Evolutionary conservation across 2,329 filamentous ascomycete species (phyloP).

Genomic region (Sordariomycetes sp.): DNA sequence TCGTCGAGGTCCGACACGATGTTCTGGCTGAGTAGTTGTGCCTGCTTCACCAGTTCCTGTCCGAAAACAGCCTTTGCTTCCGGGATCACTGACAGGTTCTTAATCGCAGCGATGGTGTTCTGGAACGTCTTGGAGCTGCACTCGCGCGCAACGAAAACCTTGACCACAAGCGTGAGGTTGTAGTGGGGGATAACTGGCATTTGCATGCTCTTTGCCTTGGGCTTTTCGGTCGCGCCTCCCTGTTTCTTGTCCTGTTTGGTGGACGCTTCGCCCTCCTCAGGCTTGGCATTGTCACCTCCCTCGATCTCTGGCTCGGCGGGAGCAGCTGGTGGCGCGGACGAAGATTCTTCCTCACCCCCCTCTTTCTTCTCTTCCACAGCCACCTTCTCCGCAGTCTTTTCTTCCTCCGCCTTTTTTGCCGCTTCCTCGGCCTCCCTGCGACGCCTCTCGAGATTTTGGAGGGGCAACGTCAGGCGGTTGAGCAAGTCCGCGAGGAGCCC

Average conservation of each 20-base stretch:
- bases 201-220: constrained; percentile 50
- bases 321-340: constrained; percentile 17
- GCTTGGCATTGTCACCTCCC: constrained; percentile 10
- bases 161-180: constrained; percentile 88
- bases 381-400: constrained; percentile 5
- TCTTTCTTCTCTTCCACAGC: constrained; percentile 20
- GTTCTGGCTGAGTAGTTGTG: constrained; percentile 71
- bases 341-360: background rate
- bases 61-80: constrained; percentile 85
- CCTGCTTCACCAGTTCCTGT: constrained; percentile 82
- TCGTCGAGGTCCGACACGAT: constrained; percentile 80
- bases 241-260: constrained; percentile 19
- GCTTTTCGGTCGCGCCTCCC: constrained; percentile 27
- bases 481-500: constrained; percentile 81
- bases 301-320: background rate
- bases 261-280: constrained; percentile 12
- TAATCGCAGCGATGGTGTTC: constrained; percentile 96
- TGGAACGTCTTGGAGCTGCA: constrained; percentile 97
- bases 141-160: constrained; percentile 90
- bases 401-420: constrained; percentile 22
- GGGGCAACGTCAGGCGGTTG: constrained; percentile 76
- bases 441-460: constrained; percentile 72
- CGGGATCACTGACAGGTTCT: constrained; percentile 88
- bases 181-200: constrained; percentile 80
- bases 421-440: constrained; percentile 61